Conservation (phyloP, 2,329 filamentous ascomycete species). For the Microdochium nivale region DNA sequence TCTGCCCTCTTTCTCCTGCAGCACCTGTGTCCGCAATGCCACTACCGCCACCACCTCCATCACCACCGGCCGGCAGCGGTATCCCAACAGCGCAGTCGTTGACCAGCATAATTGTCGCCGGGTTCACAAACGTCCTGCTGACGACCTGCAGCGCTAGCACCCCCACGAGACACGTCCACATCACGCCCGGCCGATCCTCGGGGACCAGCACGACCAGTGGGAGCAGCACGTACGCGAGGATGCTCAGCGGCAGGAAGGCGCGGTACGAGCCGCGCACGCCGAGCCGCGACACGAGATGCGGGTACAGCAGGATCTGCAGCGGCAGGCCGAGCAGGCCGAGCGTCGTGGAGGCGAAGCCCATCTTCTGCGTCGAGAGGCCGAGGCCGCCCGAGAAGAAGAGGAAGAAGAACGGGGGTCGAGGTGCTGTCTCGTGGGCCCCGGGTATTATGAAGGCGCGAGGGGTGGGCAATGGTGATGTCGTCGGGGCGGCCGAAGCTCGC, state of each 20-base stretch:
- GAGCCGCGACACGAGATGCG: constrained; percentile 53
- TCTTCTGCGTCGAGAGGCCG: constrained; percentile 60
- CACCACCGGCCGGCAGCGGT: constrained; percentile 8
- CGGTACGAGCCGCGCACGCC: constrained; percentile 26
- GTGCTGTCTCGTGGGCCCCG: too few species aligned
- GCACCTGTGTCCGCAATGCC: too few species aligned
- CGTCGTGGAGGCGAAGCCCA: constrained; percentile 71
- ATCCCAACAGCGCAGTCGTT: constrained; percentile 15
- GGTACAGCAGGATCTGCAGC: constrained; percentile 66
- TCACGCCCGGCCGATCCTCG: not conserved
- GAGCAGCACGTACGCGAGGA: too few species aligned
- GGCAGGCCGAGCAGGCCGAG: constrained; percentile 68
- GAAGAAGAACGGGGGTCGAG: constrained; percentile 39
- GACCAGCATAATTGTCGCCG: constrained; percentile 15
- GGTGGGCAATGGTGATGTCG: constrained; percentile 13
- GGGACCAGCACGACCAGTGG: too few species aligned
- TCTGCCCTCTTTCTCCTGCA: too few species aligned
- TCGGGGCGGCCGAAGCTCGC: constrained; percentile 1
- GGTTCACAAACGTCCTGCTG: constrained; percentile 13
- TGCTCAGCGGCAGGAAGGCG: too few species aligned
- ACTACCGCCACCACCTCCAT: too few species aligned
- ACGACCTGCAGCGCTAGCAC: constrained; percentile 12
- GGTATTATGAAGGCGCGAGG: too few species aligned
- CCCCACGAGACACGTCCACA: constrained; percentile 1
- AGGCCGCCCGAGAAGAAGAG: constrained; percentile 67